These are phyloP conservation scores for Mycena chlorophos DNA, from an alignment of 768 basidiomycete species.

Conservation along the genomic window DNA sequence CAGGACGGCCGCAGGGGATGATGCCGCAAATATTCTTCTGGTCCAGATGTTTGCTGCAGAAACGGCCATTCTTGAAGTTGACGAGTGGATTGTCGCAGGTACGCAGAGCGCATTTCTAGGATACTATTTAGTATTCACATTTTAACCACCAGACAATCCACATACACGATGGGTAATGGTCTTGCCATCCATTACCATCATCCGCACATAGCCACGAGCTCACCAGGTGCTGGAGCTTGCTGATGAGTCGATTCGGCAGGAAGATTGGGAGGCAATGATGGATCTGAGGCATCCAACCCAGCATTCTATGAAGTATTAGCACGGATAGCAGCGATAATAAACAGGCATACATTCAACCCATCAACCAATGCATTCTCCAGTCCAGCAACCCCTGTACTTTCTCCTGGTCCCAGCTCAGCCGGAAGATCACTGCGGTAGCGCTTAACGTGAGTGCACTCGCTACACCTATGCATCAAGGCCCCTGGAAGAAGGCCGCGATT, in stretches of 20 bases:
- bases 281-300: not conserved
- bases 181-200: constrained; percentile 38
- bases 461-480: constrained; percentile 3
- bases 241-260: not conserved
- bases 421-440: not conserved
- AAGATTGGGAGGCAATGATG: not conserved
- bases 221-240: not conserved
- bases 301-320: not conserved
- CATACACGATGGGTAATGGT: constrained; percentile 27
- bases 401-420: not conserved
- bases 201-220: constrained; percentile 23
- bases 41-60: constrained; percentile 27
- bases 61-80: constrained; percentile 33
- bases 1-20: not conserved
- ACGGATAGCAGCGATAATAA: not conserved
- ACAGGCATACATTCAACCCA: not conserved
- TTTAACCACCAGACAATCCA: not conserved
- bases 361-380: constrained; percentile 19
- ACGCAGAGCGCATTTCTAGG: constrained; percentile 27
- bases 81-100: constrained; percentile 24
- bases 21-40: not conserved
- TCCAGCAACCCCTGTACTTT: not conserved
- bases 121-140: not conserved
- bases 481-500: constrained; percentile 16
- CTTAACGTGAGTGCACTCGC: constrained; percentile 13